Evolutionary conservation across 768 basidiomycete species (phyloP).

Genomic region (Kwoniella pini): DNA sequence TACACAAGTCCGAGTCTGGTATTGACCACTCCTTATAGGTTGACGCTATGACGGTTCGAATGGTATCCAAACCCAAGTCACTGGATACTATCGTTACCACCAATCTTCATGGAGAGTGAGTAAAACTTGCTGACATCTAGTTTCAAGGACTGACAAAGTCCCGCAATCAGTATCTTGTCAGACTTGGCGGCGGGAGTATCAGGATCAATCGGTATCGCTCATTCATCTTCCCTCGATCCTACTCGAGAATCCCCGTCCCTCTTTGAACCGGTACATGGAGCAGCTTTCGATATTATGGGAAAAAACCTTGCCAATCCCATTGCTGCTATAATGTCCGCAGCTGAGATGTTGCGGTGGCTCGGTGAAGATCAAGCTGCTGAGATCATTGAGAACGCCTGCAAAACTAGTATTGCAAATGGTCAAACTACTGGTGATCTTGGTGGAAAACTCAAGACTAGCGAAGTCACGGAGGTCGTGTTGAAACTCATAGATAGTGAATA

Average conservation of each 20-base stretch:
- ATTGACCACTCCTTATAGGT: conserved; percentile 40
- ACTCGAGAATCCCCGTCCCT: conserved; percentile 57
- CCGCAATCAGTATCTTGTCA: conserved; percentile 58
- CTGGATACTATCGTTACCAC: conserved; percentile 64
- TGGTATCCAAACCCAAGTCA: conserved; percentile 59
- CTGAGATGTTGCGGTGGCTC: conserved; percentile 60
- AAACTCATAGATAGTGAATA: conserved; percentile 9
- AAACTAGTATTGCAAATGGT: conserved; percentile 18
- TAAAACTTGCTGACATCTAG: background rate
- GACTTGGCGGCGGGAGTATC: conserved; percentile 61
- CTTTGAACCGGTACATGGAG: conserved; percentile 63
- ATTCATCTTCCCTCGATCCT: conserved; percentile 59
- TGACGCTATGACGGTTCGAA: conserved; percentile 59
- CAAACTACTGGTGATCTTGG: conserved; percentile 31
- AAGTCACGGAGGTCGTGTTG: conserved; percentile 18
- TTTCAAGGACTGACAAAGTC: too few species aligned
- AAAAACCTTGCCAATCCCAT: conserved; percentile 62
- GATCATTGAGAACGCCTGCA: conserved; percentile 19
- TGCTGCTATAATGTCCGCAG: conserved; percentile 61
- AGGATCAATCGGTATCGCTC: conserved; percentile 63
- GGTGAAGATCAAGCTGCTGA: conserved; percentile 23
- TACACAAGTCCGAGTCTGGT: background rate
- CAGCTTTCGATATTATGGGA: conserved; percentile 62
- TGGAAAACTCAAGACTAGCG: conserved; percentile 20
- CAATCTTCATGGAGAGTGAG: conserved; percentile 59